phyloP scores from a whole-genome alignment of 2,329 filamentous ascomycete genomes.

The Monosporascus sp. region DNA sequence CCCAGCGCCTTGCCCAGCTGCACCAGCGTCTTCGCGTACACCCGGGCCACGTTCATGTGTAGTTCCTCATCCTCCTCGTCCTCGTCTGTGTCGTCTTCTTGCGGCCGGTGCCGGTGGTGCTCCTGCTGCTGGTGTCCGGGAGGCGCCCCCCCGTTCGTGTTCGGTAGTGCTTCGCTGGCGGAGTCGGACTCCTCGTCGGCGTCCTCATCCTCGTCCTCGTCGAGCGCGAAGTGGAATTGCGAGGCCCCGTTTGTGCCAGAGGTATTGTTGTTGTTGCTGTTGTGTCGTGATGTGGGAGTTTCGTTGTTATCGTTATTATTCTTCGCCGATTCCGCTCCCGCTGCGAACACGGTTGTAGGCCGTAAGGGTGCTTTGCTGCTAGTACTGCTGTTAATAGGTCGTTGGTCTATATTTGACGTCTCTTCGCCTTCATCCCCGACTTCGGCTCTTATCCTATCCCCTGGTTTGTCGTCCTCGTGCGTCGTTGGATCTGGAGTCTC shows the following conservation, averaged over 20 bases:
- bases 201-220: constrained; percentile 26
- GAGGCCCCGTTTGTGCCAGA: constrained; percentile 1
- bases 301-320: not conserved
- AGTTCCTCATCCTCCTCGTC: constrained; percentile 36
- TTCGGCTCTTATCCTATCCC: not conserved
- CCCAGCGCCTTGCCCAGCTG: constrained; percentile 65
- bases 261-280: not conserved
- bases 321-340: not conserved
- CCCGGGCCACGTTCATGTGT: constrained; percentile 66
- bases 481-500: not conserved
- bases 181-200: constrained; percentile 11
- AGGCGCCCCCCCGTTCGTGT: not conserved
- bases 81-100: constrained; percentile 23
- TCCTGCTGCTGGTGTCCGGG: not conserved
- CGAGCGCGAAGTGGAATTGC: constrained; percentile 26
- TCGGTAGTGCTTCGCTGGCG: constrained; percentile 11
- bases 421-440: not conserved
- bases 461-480: not conserved
- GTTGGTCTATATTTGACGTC: not conserved
- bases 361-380: not conserved
- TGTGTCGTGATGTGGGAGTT: not conserved
- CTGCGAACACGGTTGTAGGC: not conserved
- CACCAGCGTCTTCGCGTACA: constrained; percentile 77
- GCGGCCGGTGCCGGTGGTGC: not conserved
- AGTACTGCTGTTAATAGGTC: not conserved